Base-by-base conservation (phyloP, 2,329 filamentous ascomycete genomes). In the Lithohypha guttulata region DNA sequence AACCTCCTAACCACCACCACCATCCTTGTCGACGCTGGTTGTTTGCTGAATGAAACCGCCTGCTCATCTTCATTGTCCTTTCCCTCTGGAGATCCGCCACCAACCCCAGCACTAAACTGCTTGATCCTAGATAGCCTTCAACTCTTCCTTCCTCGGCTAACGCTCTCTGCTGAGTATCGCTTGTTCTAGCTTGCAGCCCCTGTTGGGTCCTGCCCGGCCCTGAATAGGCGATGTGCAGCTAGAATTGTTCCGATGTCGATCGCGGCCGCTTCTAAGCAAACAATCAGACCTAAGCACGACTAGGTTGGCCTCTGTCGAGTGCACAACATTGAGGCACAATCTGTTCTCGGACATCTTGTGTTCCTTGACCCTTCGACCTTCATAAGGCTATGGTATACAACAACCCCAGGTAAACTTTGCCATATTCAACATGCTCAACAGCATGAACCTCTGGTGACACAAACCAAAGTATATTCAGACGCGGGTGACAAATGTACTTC, bases 401-500 rank as follows among this genome's bases (percentile, higher is more conserved):
- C 26, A 31, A 30, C 35, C 26, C 35, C 35, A 31, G 13, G 20
- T 31, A 21, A 39, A 19, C 30, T 30, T 22, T 31, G 18, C 31
- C 11, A 19, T n/a, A 18, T 18, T 22, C 26, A 11, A 15, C 31
- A 27, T 31, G 26, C 19, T 31, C 15, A 18, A 26, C 21, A 39
- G 35, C 35, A 39, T 7, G 26, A 30, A 15, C 17, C 21, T 22
- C n/a, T 30, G 13, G 37, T 40, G 20, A 40, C 37, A 40, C 37
- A 34, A 17, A 27, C 13, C 9, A 33, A 13, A 33, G 23, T 40
- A 30, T 18, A 10, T 21, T n/a, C 11, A 40, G 17, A 14, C 11
- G 26, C 22, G 26, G 21, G 18, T 40, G 37, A 40, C 30, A 40
- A 40, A 40, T 40, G 28, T 40, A 39, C 36, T 26, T 37, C 11